These are phyloP conservation scores for Diaporthe vexans DNA, from an alignment of 2,329 filamentous ascomycete genomes.

Conservation along the genomic window DNA sequence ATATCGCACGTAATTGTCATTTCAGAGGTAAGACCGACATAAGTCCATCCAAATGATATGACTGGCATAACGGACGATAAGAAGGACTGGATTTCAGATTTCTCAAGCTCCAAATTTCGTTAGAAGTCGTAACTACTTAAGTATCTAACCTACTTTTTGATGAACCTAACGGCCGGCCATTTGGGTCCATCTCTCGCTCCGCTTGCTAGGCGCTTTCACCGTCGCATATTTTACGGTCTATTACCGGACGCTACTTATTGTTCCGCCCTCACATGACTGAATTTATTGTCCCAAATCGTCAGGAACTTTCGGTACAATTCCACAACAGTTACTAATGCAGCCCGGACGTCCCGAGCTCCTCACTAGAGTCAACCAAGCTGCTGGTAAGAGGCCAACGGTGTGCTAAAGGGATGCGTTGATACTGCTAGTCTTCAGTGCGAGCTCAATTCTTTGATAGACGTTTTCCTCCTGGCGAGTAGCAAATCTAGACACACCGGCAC, in stretches of 20 bases:
- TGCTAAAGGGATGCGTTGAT: not conserved
- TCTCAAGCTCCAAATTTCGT: not conserved
- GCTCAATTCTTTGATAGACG: too few relatives aligned
- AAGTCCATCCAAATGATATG: not conserved
- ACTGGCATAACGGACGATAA: not conserved
- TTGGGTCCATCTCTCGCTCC: not conserved
- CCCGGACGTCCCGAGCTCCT: not conserved
- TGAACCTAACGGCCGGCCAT: not conserved
- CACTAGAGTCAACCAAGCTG: not conserved
- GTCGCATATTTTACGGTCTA: not conserved
- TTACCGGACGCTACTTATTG: not conserved
- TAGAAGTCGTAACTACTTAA: too few relatives aligned
- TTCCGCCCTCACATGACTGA: not conserved
- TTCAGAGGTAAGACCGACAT: not conserved
- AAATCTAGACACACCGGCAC: not conserved
- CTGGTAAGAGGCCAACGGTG: not conserved
- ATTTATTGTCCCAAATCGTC: not conserved
- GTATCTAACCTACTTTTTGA: too few relatives aligned
- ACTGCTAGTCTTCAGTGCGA: too few relatives aligned
- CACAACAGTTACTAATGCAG: too few relatives aligned
- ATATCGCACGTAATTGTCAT: accelerated
- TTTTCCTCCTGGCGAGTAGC: not conserved
- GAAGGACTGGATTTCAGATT: not conserved
- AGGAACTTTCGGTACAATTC: too few relatives aligned
- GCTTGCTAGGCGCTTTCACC: not conserved